Evolutionary conservation across 495 filamentous ascomycete genomes (phyloP), one percentile per base, ranked within the genome.

Genomic region (Pseudomonodictys pantanalensis): DNA sequence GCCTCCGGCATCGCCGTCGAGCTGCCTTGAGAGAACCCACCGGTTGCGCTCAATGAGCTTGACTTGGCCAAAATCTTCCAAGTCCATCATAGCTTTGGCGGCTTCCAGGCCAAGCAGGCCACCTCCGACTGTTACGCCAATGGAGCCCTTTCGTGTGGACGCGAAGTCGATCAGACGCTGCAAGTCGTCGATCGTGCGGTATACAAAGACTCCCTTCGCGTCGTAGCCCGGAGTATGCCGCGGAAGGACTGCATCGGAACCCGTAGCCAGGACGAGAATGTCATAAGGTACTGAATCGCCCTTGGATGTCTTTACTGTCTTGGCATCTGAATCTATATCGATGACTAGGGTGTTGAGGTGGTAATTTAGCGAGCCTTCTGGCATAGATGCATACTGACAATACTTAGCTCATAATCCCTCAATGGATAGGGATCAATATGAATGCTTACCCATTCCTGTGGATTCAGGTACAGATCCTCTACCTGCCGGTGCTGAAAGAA

Each of bases 1-100:
- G 24, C 71, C 78, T 1, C 92, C 92, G 0, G 90, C 92, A 72
- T 96, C 92, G 6, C 74, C 77, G 69, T 97, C 92, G 2, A 97
- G 76, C 70, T 97, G 92, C 26, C 92, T 79, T 47, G 85, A 87
- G 38, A 97, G 75, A 0, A 96, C 89, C 90, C 91, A 97, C 64
- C 84, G 76, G 68, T 95, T 95, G 48, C 91, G 81, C 72, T 97
- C 92, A 56, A 97, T 85, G 10, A 97, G 75, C 58, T 86, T 89
- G 43, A 97, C 90, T 39, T 83, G 83, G 0, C 78, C 79, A 69
- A 89, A 96, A 32, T 84, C 83, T 64, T 88, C 76, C 15, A 97
- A 74, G 69, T 96, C 92, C 74, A 92, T 88, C 89, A 97, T 89
- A 0, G 92, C 92, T 65, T 96, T 95, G 30, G 92, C 92, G 24